Evolutionary conservation across 345 rosid species (phyloP), one percentile per base, ranked within the genome.

Genomic region (Punica granatum): DNA sequence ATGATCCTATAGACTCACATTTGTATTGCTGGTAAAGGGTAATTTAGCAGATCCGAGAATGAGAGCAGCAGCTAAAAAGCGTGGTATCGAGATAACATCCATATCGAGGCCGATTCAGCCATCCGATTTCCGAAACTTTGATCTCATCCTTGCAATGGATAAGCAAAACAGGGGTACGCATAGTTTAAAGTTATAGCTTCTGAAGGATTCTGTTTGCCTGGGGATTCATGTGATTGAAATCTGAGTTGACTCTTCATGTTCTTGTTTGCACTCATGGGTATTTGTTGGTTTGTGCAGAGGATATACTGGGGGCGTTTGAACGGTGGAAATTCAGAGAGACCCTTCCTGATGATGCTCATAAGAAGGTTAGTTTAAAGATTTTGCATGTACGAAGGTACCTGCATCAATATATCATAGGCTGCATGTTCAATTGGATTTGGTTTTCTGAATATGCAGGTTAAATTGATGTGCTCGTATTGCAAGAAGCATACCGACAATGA

Each of bases 91-190:
- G 78, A 88, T 94, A 74, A 90, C 97, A 61, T 94, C 99, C 31
- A 68, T 83, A 62, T 94, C 99, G 1, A 94, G 99, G 85, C 99
- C 95, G 18, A 89, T 90, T 5, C 74, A 82, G 67, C 74, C 96
- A 0, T 85, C 97, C 75, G 99, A 93, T 82, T 93, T 93, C 69
- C 77, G 59, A 16, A 90, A 89, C 33, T 93, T 93, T 53, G 96
- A 93, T 86, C 77, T 87, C 73, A 90, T 89, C 73, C 92, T 89
- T 74, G 99, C 92, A 3, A 94, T 94, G 99, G 99, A 90, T 77
- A 79, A 84, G 41, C 83, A 79, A 69, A 94, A 94, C 76, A 86
- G 78, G 82, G 85, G 97, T 86, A 69, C 31, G 16, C 3, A 28
- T 8, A 46, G 31, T 36, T 42, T 11, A 5, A 18, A 66, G 33